Evolutionary conservation across 805 yeast genomes (phyloP), one percentile per base, ranked within the genome.

Genomic region (Ascoidea rubescens): DNA sequence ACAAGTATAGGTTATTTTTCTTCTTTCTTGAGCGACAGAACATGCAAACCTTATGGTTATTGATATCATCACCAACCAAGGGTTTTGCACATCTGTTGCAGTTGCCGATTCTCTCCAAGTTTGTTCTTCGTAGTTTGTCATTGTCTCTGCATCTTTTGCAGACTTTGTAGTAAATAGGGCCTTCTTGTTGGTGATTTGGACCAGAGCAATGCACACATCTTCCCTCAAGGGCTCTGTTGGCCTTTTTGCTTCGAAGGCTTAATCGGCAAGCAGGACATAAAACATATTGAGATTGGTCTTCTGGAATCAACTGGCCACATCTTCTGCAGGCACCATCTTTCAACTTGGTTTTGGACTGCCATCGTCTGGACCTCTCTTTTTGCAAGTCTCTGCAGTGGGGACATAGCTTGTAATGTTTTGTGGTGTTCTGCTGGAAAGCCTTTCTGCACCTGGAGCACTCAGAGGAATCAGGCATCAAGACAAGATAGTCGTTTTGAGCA

Each of bases 191-290:
- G 44, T 71, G 74, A 51, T 72, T 72, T 5, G 81, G 79, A 2
- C 85, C 84, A 1, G 80, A 70, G 55, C 87, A 82, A 60, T 82
- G 87, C 14, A 82, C 84, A 65, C 87, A 82, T 58, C 74, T 74
- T 0, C 87, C 87, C 56, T 72, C 74, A 10, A 79, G 78, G 5
- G 78, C 83, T 46, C 87, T 67, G 51, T 70, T 72, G 0, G 79
- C 78, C 59, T 82, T 82, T 48, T 79, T 67, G 1, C 73, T 66
- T 55, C 87, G 67, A 37, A 81, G 66, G 45, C 74, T 72, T 57
- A 68, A 71, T 46, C 87, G 69, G 59, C 87, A 82, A 47, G 69
- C 70, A 5, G 80, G 79, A 64, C 87, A 82, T 48, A 82, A 64
- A 0, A 79, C 86, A 62, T 64, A 82, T 51, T 73, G 71, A 45